Percentiles rank a stretch among this genome's conserved stretches.
Conservation (phyloP, 78 protist genomes). For the Dictyostelium brefeldianum region DNA sequence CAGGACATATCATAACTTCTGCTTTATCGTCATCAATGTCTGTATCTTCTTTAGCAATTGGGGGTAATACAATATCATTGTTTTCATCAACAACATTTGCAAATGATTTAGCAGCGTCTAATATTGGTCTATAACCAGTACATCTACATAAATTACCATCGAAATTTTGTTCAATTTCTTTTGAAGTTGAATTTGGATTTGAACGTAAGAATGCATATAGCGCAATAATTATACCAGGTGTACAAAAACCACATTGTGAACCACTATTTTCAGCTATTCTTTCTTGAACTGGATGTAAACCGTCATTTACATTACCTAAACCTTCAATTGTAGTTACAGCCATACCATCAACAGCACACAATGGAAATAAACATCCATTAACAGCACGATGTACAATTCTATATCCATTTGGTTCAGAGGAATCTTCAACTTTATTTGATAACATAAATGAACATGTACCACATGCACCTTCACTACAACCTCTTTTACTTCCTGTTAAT, state of each 20-base stretch:
- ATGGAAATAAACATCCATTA: conserved; percentile 92
- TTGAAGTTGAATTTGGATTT: conserved; percentile 32
- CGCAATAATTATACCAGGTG: conserved; percentile 94
- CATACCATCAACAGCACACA: conserved; percentile 85
- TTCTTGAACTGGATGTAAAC: conserved; percentile 78
- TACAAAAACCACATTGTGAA: conserved; percentile 98
- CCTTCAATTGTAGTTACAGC: conserved; percentile 96
- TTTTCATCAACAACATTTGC: neutral
- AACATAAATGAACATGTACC: conserved; percentile 97
- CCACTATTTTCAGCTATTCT: conserved; percentile 84
- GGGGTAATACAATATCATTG: neutral
- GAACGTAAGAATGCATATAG: conserved; percentile 70
- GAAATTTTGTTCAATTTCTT: conserved; percentile 84
- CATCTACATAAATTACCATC: conserved; percentile 98
- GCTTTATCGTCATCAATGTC: neutral
- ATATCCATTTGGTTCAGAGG: neutral
- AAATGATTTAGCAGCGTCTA: conserved; percentile 89
- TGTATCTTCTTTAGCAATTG: conserved; percentile 3
- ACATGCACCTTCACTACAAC: conserved; percentile 97
- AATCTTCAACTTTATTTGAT: conserved; percentile 14
- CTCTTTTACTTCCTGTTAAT: conserved; percentile 94
- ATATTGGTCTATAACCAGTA: conserved; percentile 98
- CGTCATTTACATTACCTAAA: conserved; percentile 64
- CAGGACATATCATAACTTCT: conserved; percentile 47
- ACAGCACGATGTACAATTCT: conserved; percentile 81